Conservation (phyloP, 768 basidiomycete species). For the Grammothele lineata region DNA sequence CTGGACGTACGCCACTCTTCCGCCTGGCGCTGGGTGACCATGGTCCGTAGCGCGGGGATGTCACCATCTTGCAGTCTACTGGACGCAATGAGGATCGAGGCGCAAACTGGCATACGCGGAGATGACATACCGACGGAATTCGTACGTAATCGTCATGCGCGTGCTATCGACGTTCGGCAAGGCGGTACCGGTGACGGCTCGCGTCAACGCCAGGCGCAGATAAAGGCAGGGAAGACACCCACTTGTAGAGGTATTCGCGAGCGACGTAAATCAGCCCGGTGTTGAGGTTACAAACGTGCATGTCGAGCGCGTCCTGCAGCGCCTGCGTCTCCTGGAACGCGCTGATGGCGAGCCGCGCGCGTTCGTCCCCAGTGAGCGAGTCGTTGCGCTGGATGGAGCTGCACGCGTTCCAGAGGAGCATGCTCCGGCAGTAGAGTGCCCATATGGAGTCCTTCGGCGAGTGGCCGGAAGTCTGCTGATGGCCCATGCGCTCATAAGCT, state of each 20-base stretch:
- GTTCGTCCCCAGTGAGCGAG: conserved; percentile 42
- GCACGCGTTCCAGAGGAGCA: conserved; percentile 78
- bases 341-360: conserved; percentile 54
- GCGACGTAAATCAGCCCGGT: conserved; percentile 61
- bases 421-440: conserved; percentile 78
- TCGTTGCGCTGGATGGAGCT: conserved; percentile 43
- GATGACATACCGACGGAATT: conserved; percentile 55
- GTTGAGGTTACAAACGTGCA: conserved; percentile 70
- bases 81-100: conserved; percentile 20
- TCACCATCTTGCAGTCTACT: conserved; percentile 50
- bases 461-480: conserved; percentile 34
- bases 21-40: conserved; percentile 67
- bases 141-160: conserved; percentile 59
- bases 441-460: conserved; percentile 76
- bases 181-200: conserved; percentile 7
- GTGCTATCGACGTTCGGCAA: conserved; percentile 37
- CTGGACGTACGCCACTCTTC: conserved; percentile 72
- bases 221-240: conserved; percentile 26
- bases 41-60: conserved; percentile 37
- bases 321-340: conserved; percentile 63
- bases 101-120: conserved; percentile 7
- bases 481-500: conserved; percentile 44
- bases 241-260: conserved; percentile 75
- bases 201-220: conserved; percentile 5
- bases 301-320: conserved; percentile 62